Evolutionary conservation across 2,329 filamentous ascomycete genomes (phyloP).

Genomic region (Botryotinia narcissicola): DNA sequence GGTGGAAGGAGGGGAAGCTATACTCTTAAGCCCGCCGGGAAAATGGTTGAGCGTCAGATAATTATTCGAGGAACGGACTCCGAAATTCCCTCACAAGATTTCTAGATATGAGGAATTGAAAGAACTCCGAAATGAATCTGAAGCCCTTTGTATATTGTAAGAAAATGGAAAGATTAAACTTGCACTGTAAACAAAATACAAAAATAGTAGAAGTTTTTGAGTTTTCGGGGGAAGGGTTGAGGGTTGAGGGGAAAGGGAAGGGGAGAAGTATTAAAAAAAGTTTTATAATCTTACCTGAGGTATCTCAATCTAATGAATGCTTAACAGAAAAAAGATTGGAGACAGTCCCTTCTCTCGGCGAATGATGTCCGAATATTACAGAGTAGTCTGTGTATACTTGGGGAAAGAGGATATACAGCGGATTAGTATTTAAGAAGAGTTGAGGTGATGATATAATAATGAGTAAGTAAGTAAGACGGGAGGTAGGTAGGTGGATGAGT

Average conservation of each 20-base stretch:
- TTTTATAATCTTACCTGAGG: conserved; percentile 15
- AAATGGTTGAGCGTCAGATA: conserved; percentile 20
- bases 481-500: no score
- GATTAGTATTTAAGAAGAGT: background rate
- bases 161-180: background rate
- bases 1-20: conserved; percentile 7
- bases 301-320: conserved; percentile 1
- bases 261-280: background rate
- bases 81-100: background rate
- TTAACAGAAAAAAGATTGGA: background rate
- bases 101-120: background rate
- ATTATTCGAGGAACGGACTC: background rate
- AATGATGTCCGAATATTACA: background rate
- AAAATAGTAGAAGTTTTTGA: background rate
- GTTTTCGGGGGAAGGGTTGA: background rate
- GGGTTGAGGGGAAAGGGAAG: background rate
- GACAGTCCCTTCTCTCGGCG: background rate
- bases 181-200: background rate
- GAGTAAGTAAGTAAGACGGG: background rate
- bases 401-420: background rate
- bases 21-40: conserved; percentile 13
- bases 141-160: background rate
- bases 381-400: background rate
- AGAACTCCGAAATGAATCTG: background rate
- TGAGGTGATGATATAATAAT: background rate